Evolutionary conservation across 2,329 filamentous ascomycete genomes (phyloP), one percentile per base, ranked within the genome.

Genomic region (Hymenoscyphus scutula): DNA sequence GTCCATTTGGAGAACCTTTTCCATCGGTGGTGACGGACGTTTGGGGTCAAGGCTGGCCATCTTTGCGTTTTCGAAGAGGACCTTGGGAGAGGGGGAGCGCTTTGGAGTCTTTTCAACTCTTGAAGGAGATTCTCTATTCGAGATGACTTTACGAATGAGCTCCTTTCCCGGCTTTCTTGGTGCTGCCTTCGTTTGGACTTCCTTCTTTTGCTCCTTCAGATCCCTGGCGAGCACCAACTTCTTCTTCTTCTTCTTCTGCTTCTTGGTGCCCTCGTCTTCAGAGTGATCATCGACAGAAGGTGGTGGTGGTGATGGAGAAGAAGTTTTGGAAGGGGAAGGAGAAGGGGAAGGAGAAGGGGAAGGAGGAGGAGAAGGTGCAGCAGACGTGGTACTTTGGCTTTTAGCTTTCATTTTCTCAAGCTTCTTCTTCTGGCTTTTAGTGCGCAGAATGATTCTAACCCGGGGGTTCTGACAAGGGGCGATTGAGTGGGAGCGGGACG

Each of bases 151-250:
- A 13, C 23, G 61, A 32, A 60, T 63, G 15, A 58, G 53, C 45
- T 60, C 61, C 23, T 53, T 63, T n/a, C 58, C 37, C 17, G 32
- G 34, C 41, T 56, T 25, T 32, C 58, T 60, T n/a, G 60, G 61
- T 25, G 38, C 57, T 30, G 32, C 29, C 34, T 63, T 63, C 51
- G 60, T 63, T 19, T 13, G 34, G 34, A 57, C 15, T 15, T 17
- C 58, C 53, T 63, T 63, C 2, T 27, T 32, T 37, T 37, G 34
- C 34, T 37, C 34, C 3, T 37, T 37, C 11, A 37, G 34, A 13
- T 63, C 57, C 8, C 54, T 58, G 6, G 61, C 61, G 15, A 54
- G 56, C 10, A 60, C 38, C 11, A 54, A 32, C 29, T 41, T 54
- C 23, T 57, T 60, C 53, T 54, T 56, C 15, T 25, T 55, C 38